phyloP scores from a whole-genome alignment of 345 rosid genomes.

The Psidium guajava region DNA sequence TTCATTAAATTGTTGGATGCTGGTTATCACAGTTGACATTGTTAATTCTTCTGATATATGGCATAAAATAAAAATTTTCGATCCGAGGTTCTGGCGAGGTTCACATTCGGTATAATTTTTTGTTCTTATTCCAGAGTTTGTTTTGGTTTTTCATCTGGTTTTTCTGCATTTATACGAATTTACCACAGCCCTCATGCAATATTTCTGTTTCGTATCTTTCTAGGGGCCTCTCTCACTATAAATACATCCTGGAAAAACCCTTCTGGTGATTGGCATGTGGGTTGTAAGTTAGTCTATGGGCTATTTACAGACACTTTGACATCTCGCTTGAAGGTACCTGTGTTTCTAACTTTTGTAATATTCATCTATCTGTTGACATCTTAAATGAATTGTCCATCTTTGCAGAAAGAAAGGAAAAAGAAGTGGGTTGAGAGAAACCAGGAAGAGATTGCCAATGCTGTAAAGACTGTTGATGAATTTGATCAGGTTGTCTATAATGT shows the following conservation, averaged over 20 bases:
- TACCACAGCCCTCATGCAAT: not conserved
- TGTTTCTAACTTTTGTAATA: not conserved
- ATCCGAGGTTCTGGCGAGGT: not conserved
- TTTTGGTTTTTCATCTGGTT: not conserved
- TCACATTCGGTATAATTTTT: not conserved
- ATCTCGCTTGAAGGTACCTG: conserved; percentile 68
- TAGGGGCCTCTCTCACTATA: conserved; percentile 63
- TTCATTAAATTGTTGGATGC: not conserved
- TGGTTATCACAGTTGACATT: not conserved
- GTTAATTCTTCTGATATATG: not conserved
- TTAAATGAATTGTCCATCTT: not conserved
- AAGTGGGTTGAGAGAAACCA: conserved; percentile 85
- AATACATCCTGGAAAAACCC: conserved; percentile 92
- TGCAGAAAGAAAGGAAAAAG: conserved; percentile 74
- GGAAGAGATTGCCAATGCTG: conserved; percentile 76
- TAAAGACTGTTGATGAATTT: conserved; percentile 62
- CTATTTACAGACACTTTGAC: conserved; percentile 59
- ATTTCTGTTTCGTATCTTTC: not conserved
- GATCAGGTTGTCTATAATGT: conserved; percentile 41
- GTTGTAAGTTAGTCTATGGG: conserved; percentile 73
- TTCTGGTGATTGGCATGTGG: conserved; percentile 89
- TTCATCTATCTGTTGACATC: not conserved
- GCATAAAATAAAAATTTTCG: not conserved
- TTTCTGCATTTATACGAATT: not conserved
- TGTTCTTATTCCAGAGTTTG: not conserved